Base-by-base conservation (phyloP, 2,329 filamentous ascomycete genomes). In the Chrysoporthe puriensis region DNA sequence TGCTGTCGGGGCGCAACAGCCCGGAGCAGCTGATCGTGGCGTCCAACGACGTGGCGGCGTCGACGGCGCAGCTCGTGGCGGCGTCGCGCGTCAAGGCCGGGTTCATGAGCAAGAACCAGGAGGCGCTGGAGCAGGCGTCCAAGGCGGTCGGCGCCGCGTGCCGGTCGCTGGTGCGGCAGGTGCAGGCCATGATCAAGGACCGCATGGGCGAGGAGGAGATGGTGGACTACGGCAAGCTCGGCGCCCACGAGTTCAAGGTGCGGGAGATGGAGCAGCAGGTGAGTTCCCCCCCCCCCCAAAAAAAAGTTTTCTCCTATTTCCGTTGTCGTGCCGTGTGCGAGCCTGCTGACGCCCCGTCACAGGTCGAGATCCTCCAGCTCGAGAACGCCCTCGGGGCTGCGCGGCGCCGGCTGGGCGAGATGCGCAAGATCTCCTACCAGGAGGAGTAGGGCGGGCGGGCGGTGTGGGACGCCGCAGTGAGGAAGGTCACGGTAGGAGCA, bases 241-340 rank as follows among this genome's bases (percentile, higher is more conserved):
- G 92, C 70, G 89, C 91, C 43, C 95, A 97, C 80, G 96, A 99
- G 82, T 98, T 99, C 85, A 99, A 99, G 86, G 94, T 97, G 63
- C 88, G 91, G 74, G 94, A 99, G 83, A 99, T 99, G 96, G 96
- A 99, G 83, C 96, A 99, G 78, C 96, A 99, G 94, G 96, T 99
- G 26, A 26, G 26, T 26, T 26, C 26, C 26, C 26, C 26, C 2
- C 26, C 26, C 26, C 26, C 26, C 26, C 26, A 26, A 26, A n/a
- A n/a, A n/a, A 26, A 26, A 26, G 26, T 26, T 26, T 26, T 26
- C 26, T 26, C 26, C 26, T 26, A 26, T 26, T 26, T 26, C 26
- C 26, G 26, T 26, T 26, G 26, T 26, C 26, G 26, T 26, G 26
- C 26, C 26, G 26, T 26, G 26, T 26, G 26, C 26, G 26, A 26